These are phyloP conservation scores for Pisolithus sp. DNA, from an alignment of 768 basidiomycete species.

Conservation along the genomic window DNA sequence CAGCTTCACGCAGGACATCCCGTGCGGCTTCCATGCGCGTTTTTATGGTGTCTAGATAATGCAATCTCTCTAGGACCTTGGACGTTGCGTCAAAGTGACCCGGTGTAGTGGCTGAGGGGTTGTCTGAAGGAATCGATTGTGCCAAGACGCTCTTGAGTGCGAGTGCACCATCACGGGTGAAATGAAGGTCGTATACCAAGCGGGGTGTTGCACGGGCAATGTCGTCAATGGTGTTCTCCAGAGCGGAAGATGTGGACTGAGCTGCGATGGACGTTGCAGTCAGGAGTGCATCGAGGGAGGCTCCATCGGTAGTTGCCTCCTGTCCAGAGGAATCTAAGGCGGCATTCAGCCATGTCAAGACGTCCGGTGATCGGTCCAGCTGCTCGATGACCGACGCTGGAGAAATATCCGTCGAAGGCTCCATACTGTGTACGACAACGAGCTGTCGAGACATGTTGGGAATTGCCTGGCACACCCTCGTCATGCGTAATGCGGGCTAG, in stretches of 20 bases:
- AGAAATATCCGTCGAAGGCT: conserved; percentile 16
- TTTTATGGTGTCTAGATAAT: conserved; percentile 77
- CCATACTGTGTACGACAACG: conserved; percentile 9
- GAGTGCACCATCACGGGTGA: conserved; percentile 89
- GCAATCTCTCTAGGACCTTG: conserved; percentile 67
- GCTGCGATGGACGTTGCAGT: conserved; percentile 79
- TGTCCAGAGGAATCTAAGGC: conserved; percentile 30
- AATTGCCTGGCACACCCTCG: background rate
- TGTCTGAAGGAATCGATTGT: conserved; percentile 27
- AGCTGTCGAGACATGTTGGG: background rate
- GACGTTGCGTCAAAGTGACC: conserved; percentile 43
- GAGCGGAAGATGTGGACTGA: conserved; percentile 79
- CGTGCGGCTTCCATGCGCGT: conserved; percentile 81
- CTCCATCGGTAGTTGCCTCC: conserved; percentile 48
- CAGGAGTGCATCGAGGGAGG: conserved; percentile 67
- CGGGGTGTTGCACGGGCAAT: conserved; percentile 88
- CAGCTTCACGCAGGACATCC: conserved; percentile 88
- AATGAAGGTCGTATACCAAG: conserved; percentile 91
- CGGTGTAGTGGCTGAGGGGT: background rate
- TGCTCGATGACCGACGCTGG: conserved; percentile 44
- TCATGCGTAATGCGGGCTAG: no score
- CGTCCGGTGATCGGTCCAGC: conserved; percentile 55
- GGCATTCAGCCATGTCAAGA: conserved; percentile 69
- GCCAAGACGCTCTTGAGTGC: conserved; percentile 64
- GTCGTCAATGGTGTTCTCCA: conserved; percentile 89